Evolutionary conservation across 331 rosid species (phyloP).

Genomic region (Rosa hybrid): DNA sequence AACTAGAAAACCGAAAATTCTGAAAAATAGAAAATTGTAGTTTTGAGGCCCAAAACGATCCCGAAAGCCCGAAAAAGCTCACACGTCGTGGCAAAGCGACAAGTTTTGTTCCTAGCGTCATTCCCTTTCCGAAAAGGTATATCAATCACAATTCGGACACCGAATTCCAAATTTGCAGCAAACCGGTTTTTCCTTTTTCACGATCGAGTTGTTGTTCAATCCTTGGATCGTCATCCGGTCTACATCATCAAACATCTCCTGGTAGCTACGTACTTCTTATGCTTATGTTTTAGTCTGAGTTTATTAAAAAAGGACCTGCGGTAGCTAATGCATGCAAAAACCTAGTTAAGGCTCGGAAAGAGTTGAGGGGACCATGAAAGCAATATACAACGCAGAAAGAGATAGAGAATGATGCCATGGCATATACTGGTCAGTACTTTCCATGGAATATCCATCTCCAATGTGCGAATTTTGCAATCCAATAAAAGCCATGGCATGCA

Average conservation of each 20-base stretch:
- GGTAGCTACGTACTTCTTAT: background rate
- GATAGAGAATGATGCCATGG: constrained; percentile 53
- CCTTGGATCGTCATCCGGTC: too few relatives aligned
- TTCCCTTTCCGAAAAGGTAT: too few relatives aligned
- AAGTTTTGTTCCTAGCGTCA: too few relatives aligned
- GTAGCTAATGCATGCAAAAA: background rate
- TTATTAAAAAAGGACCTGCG: background rate
- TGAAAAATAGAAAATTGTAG: too few relatives aligned
- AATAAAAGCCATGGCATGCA: constrained; percentile 26
- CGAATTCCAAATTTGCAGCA: too few relatives aligned
- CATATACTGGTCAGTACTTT: constrained; percentile 37
- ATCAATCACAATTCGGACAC: too few relatives aligned
- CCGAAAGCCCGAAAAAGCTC: too few relatives aligned
- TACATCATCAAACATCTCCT: background rate
- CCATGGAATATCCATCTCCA: constrained; percentile 41
- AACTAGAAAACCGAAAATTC: too few relatives aligned
- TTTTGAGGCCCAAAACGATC: too few relatives aligned
- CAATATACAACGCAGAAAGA: constrained; percentile 20
- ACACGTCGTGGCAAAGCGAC: too few relatives aligned
- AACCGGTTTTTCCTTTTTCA: too few relatives aligned
- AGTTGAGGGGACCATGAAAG: constrained; percentile 41
- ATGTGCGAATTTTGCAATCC: constrained; percentile 37
- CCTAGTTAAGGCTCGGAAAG: background rate
- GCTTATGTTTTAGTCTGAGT: background rate
- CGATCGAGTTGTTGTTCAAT: too few relatives aligned